These are phyloP conservation scores for Barnettozyma botsteinii DNA, from an alignment of 805 yeast genomes.

Conservation along the genomic window DNA sequence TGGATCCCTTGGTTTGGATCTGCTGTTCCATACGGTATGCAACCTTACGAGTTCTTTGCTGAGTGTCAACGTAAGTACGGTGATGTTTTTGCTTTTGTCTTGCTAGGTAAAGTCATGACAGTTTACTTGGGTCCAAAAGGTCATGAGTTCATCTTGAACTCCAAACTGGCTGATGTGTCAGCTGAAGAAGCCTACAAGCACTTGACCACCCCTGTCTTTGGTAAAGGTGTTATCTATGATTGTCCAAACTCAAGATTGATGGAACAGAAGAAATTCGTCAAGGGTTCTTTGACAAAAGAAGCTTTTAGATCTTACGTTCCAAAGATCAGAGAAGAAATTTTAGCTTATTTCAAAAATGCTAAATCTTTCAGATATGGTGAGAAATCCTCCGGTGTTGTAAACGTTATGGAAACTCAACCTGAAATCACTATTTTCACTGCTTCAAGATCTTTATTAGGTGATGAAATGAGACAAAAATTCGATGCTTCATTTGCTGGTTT, in stretches of 20 bases:
- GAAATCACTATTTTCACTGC: constrained; percentile 97
- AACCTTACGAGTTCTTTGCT: constrained; percentile 86
- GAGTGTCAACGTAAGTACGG: constrained; percentile 78
- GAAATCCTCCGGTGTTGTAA: constrained; percentile 42
- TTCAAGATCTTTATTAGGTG: constrained; percentile 84
- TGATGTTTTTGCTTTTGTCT: constrained; percentile 84
- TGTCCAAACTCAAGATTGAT: constrained; percentile 89
- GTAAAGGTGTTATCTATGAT: constrained; percentile 95
- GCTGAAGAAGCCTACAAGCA: constrained; percentile 97
- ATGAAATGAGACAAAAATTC: constrained; percentile 80
- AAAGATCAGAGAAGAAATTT: constrained; percentile 71
- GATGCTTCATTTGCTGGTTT: constrained; percentile 78
- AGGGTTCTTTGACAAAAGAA: constrained; percentile 79
- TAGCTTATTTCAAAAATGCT: constrained; percentile 54
- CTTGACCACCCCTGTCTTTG: constrained; percentile 98
- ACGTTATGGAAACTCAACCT: constrained; percentile 82
- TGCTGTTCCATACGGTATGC: constrained; percentile 83
- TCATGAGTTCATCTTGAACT: constrained; percentile 91
- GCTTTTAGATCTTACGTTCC: constrained; percentile 87
- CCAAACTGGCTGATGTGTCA: constrained; percentile 81
- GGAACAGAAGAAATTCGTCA: constrained; percentile 98
- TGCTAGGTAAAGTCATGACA: constrained; percentile 89
- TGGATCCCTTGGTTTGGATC: constrained; percentile 96
- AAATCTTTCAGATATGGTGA: constrained; percentile 40
- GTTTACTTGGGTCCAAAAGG: constrained; percentile 97